These are phyloP conservation scores for Solanum verrucosum DNA, from an alignment of 257 asterid genomes.

Conservation along the genomic window DNA sequence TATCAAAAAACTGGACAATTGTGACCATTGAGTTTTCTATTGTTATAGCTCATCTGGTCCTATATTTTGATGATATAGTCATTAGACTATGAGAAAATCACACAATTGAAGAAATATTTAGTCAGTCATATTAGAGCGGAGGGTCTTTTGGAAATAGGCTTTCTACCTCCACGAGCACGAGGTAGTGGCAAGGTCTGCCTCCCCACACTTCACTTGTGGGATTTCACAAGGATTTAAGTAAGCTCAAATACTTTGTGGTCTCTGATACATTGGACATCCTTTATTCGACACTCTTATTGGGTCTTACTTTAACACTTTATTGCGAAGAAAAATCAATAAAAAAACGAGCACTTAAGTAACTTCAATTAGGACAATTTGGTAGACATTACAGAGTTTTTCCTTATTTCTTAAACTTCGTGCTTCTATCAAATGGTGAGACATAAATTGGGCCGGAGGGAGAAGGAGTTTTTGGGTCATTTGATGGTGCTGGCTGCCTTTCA, in stretches of 20 bases:
- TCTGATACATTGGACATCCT: neutral
- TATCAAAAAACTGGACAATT: neutral
- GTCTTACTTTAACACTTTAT: neutral
- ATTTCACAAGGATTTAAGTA: too few species aligned
- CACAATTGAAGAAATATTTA: neutral
- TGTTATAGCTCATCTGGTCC: neutral
- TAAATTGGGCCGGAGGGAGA: too few species aligned
- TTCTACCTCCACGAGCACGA: neutral
- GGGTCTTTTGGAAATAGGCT: neutral
- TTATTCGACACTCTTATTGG: neutral
- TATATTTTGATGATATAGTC: neutral
- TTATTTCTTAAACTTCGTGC: neutral
- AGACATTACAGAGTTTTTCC: neutral
- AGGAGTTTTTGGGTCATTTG: too few species aligned
- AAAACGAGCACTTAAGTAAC: too few species aligned
- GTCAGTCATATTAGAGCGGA: neutral
- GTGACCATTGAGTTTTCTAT: neutral
- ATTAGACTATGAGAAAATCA: neutral
- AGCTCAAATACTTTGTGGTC: too few species aligned
- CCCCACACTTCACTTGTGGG: neutral
- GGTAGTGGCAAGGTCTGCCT: neutral
- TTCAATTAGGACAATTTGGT: too few species aligned
- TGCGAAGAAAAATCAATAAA: too few species aligned
- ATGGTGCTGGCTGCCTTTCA: too few species aligned
- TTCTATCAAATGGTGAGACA: neutral